phyloP scores from a whole-genome alignment of 225 moss, liverwort and hornwort genomes.

The Lunularia cruciata region DNA sequence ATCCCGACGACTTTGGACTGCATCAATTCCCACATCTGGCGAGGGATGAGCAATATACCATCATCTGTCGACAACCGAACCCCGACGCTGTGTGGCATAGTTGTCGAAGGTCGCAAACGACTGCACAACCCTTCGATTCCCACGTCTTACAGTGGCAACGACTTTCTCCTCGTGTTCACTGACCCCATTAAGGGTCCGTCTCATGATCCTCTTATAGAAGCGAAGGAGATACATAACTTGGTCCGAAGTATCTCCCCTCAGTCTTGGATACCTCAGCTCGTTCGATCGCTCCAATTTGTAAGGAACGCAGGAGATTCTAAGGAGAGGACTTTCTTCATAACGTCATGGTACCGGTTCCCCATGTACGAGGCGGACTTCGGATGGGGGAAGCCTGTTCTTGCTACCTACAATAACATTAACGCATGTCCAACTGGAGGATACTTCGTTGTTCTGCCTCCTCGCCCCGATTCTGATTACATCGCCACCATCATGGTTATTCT shows the following conservation, averaged over 20 bases:
- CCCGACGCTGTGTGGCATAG: background rate
- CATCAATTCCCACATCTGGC: background rate
- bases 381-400: background rate
- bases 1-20: background rate
- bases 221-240: background rate
- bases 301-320: background rate
- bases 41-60: background rate
- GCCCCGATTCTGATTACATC: background rate
- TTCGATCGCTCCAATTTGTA: too few relatives aligned
- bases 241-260: background rate
- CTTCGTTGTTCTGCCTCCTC: background rate
- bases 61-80: background rate
- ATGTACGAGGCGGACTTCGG: slow-evolving; percentile 12
- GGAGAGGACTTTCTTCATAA: background rate
- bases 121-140: background rate
- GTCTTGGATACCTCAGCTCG: background rate
- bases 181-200: background rate
- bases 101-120: background rate
- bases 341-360: slow-evolving; percentile 12
- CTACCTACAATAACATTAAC: background rate
- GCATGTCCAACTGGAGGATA: background rate
- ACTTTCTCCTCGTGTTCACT: background rate
- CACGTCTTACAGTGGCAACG: background rate
- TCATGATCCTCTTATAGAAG: background rate
- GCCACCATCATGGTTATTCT: background rate